phyloP scores from a whole-genome alignment of 257 asterid species.

The Penstemon barbatus region DNA sequence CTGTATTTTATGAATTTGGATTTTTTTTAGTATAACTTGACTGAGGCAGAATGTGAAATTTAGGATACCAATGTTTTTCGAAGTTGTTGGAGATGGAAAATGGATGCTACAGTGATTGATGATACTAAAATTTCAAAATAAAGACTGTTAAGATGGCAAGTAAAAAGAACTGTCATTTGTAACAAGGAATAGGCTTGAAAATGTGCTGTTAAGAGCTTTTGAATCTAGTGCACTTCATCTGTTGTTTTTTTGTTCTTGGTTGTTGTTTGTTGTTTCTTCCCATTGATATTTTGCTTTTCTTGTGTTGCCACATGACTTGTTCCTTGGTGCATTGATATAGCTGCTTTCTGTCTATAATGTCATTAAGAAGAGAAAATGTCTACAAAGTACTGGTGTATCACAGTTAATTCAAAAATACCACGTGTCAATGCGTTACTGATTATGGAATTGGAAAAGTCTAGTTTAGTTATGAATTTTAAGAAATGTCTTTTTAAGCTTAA shows the following conservation, averaged over 20 bases:
- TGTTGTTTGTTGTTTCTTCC: background rate
- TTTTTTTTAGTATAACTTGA: background rate
- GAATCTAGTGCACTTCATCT: background rate
- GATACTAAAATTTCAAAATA: background rate
- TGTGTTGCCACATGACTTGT: background rate
- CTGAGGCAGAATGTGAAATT: conserved; percentile 11
- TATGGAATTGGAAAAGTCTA: background rate
- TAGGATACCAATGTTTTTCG: background rate
- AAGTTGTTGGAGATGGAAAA: background rate
- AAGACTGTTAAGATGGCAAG: background rate
- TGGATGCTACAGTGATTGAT: background rate
- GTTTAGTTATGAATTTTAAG: conserved; percentile 15
- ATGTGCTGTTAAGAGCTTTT: background rate
- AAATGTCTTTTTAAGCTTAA: background rate
- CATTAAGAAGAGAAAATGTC: background rate
- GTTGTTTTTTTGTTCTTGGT: background rate
- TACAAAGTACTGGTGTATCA: background rate
- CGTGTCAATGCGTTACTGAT: background rate
- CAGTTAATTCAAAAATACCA: no score
- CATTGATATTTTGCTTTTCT: background rate
- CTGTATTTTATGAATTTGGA: background rate
- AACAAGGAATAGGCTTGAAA: background rate
- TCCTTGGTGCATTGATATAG: background rate
- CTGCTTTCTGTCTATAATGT: background rate
- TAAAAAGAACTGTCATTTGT: background rate